phyloP scores from a whole-genome alignment of 2,329 filamentous ascomycete genomes.

The Aureobasidium leucospermi region DNA sequence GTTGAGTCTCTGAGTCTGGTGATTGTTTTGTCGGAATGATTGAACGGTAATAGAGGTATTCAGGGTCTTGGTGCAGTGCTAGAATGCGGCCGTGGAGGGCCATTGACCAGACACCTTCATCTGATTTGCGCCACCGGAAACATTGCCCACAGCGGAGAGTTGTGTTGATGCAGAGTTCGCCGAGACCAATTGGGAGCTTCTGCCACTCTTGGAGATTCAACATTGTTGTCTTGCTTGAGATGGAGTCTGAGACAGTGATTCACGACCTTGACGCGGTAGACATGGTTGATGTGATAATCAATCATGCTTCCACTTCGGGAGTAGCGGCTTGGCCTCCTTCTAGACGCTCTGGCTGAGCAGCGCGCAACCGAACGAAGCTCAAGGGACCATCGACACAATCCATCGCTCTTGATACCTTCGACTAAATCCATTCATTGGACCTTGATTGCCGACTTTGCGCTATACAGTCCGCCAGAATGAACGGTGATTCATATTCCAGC shows the following conservation, averaged over 20 bases:
- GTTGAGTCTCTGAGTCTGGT: slow-evolving; percentile 22
- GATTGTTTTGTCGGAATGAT: slow-evolving; percentile 43
- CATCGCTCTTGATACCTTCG: background rate
- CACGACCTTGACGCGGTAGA: slow-evolving; percentile 6
- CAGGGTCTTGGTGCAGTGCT: slow-evolving; percentile 73
- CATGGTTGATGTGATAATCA: background rate
- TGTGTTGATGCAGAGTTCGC: slow-evolving; percentile 89
- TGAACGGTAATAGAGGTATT: slow-evolving; percentile 71
- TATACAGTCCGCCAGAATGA: slow-evolving; percentile 51
- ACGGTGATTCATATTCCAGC: slow-evolving; percentile 75
- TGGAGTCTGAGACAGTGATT: background rate
- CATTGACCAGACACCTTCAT: slow-evolving; percentile 79
- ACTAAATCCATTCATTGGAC: background rate
- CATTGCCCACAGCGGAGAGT: slow-evolving; percentile 92
- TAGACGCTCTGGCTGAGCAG: background rate
- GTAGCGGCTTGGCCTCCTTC: background rate
- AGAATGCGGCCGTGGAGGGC: slow-evolving; percentile 79
- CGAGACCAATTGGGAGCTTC: slow-evolving; percentile 72
- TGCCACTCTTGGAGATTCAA: slow-evolving; percentile 68
- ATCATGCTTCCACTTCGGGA: background rate
- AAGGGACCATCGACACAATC: background rate
- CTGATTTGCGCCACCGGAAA: slow-evolving; percentile 81
- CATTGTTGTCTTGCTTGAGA: background rate
- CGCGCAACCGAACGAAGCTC: background rate
- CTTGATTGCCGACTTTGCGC: background rate